phyloP scores from a whole-genome alignment of 2,329 filamentous ascomycete species.

The Blastomyces parvus region DNA sequence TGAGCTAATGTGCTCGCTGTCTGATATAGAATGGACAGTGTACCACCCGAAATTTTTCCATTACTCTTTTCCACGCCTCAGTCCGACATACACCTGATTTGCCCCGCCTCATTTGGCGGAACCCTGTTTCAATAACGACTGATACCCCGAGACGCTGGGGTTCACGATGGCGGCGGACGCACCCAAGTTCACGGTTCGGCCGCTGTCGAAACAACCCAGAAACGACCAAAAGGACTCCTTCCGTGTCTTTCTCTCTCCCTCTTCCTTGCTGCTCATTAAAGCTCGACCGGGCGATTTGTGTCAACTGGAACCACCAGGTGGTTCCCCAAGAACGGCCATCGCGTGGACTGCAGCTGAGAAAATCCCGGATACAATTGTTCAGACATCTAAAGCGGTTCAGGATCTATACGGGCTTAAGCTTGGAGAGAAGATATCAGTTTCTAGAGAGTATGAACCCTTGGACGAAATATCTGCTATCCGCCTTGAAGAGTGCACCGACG shows the following conservation, averaged over 20 bases:
- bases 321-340: conserved; percentile 46
- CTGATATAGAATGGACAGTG: neutral
- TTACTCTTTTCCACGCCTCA: neutral
- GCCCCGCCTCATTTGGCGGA: neutral
- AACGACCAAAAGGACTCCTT: conserved; percentile 48
- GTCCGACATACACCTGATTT: neutral
- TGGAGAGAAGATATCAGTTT: conserved; percentile 57
- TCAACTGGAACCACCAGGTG: conserved; percentile 25
- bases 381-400: conserved; percentile 65
- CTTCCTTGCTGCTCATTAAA: conserved; percentile 46
- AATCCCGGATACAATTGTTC: conserved; percentile 56
- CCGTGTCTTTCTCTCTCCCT: conserved; percentile 48
- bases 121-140: neutral
- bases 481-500: conserved; percentile 49
- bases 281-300: conserved; percentile 52
- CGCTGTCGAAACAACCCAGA: conserved; percentile 40
- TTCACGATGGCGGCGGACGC: conserved; percentile 31
- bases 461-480: conserved; percentile 50
- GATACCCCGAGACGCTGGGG: neutral
- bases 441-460: conserved; percentile 42
- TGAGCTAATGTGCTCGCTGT: neutral
- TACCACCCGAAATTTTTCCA: neutral
- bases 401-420: conserved; percentile 63
- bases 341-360: conserved; percentile 54
- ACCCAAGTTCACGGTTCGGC: conserved; percentile 45